Evolutionary conservation across 2,329 filamentous ascomycete species (phyloP), one percentile per base, ranked within the genome.

Genomic region (Microthyrium microscopicum): DNA sequence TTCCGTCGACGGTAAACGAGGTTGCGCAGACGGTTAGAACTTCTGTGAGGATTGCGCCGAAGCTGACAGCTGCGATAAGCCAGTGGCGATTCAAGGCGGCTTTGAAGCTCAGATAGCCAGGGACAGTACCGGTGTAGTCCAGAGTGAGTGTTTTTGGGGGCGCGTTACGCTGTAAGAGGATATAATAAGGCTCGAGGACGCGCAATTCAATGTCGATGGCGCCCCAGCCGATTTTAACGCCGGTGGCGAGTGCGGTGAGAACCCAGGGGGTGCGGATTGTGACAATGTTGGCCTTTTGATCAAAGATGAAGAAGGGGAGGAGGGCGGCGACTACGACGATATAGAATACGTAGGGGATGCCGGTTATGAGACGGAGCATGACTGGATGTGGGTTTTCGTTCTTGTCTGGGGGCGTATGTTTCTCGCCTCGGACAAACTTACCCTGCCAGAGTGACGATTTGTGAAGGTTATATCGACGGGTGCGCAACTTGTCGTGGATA

Each of bases 181-280:
- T 68, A 47, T 75, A 79, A 46, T 77, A 83, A 2, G 77, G 77
- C 50, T 82, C 75, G 51, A 81, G 70, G 64, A 81, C 74, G 26
- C 77, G 72, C 29, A 81, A 64, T 18, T 73, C 68, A 36, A 68
- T 74, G 45, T 82, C 78, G 39, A 82, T 60, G 3, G 70, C 68
- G 39, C 66, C 66, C 77, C 76, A 83, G 29, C 65, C 57, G 16
- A 81, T 61, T 50, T 79, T 80, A 44, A 82, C 65, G 36, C 62
- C 52, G 15, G 80, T 73, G 2, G 76, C 73, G 5, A 79, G 46
- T 3, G 65, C 62, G 0, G 77, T 82, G 20, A 80, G 55, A 5
- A 74, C 54, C 64, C 73, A 80, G 0, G 76, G 71, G 2, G 70
- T 62, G 40, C 66, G 68, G 36, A 77, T 65, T 2, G 71, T 70